Percentiles rank a stretch among this genome's conserved stretches.
Evolutionary conservation across 495 filamentous ascomycete genomes (phyloP).

Genomic region (Pseudotulostoma volvatum): DNA sequence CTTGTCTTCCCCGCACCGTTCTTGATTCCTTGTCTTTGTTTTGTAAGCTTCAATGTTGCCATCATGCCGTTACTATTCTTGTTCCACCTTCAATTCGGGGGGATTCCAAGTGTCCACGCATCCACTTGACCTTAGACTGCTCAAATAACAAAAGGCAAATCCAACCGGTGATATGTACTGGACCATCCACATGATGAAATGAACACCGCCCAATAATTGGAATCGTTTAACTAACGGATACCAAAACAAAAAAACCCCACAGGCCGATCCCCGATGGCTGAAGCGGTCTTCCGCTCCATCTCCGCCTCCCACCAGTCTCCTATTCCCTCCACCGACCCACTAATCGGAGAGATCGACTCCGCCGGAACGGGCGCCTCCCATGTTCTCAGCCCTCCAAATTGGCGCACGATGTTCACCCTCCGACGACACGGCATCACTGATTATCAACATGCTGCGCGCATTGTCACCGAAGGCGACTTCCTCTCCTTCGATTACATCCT

Average conservation of each 20-base stretch:
- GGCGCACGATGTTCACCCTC: conserved; percentile 71
- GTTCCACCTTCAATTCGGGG: too few relatives aligned
- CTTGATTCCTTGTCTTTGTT: background rate
- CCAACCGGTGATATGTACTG: too few relatives aligned
- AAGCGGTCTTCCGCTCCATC: conserved; percentile 71
- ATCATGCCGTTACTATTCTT: too few relatives aligned
- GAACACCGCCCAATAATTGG: too few relatives aligned
- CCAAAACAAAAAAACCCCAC: background rate
- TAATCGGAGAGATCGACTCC: conserved; percentile 62
- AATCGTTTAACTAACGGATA: too few relatives aligned
- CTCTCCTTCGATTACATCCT: conserved; percentile 78
- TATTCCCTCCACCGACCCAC: conserved; percentile 26
- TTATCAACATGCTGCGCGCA: conserved; percentile 64
- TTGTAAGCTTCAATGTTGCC: too few relatives aligned
- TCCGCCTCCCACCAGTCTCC: conserved; percentile 33
- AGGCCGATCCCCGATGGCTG: conserved; percentile 80
- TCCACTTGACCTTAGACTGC: too few relatives aligned
- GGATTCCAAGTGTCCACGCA: too few relatives aligned
- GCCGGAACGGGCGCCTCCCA: conserved; percentile 85
- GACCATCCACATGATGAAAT: too few relatives aligned
- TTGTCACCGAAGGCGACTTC: conserved; percentile 58
- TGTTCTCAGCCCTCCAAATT: conserved; percentile 52
- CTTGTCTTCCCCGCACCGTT: background rate
- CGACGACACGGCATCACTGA: conserved; percentile 52
- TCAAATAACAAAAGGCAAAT: too few relatives aligned